Base-by-base conservation (phyloP, 768 basidiomycete species). In the Asterophora lycoperdoides region DNA sequence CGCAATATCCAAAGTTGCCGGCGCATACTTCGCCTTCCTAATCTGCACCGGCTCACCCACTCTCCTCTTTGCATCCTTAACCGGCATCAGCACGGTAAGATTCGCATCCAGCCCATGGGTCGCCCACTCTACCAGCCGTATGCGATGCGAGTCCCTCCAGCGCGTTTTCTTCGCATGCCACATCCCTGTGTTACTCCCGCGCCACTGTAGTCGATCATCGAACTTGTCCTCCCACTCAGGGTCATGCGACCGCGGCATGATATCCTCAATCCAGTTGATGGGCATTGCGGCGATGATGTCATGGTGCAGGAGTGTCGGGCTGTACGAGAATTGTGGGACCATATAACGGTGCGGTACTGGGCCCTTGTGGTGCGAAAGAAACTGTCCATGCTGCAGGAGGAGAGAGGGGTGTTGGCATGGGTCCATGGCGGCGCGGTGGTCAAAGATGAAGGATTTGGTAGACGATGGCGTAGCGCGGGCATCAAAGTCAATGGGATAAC, bases 121-220 rank as follows among this genome's bases (percentile, higher is more conserved):
- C 39, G 44, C 70, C 39, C 69, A 65, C 11, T 67, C 63, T 34
- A 78, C 70, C 8, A 80, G 59, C 15, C 74, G 57, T 1, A 63
- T 59, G 5, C 81, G 62, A 37, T 83, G 82, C 17, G 68, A 55
- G 17, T 68, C 54, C 52, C 55, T 55, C 83, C 83, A 83, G 32
- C 68, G 56, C 32, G 65, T 62, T 7, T 61, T 49, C 2, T 56
- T 51, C 2, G 61, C 63, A 44, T 76, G 76, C 61, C 65, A 71
- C 1, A 80, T 83, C 19, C 87, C 86, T 4, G 86, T 89, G 20
- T 81, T 87, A 23, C 78, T 77, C 3, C 88, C 88, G 18, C 88
- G 68, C 88, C 88, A 90, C 44, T 79, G 71, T 39, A 89, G 48
- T 26, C 76, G 59, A 47, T 79, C 75, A 55, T 84, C 76, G 1